A percentile compares a stretch with the other conserved stretches of the same genome.
Conservation (phyloP, 805 yeast species). For the Sugiyamaella qingdaonensis region DNA sequence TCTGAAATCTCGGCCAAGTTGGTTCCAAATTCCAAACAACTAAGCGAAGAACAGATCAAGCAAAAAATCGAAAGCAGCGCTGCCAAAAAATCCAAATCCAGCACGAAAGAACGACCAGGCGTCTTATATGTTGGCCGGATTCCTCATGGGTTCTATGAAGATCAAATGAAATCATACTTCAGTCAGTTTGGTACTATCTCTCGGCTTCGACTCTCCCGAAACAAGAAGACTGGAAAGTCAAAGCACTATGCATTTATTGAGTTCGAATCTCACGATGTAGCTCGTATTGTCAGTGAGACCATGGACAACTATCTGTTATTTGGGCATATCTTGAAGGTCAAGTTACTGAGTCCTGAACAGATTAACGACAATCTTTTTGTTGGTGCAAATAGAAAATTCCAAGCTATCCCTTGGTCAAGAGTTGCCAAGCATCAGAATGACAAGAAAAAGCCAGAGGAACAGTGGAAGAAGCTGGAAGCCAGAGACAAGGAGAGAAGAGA, state of each 20-base stretch:
- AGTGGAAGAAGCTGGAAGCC: conserved; percentile 52
- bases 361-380: conserved; percentile 50
- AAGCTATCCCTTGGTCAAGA: conserved; percentile 55
- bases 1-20: conserved; percentile 3
- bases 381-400: conserved; percentile 53
- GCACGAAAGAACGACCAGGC: conserved; percentile 37
- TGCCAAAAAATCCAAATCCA: conserved; percentile 22
- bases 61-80: conserved; percentile 15
- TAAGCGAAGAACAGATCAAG: conserved; percentile 14
- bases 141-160: conserved; percentile 89
- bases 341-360: conserved; percentile 43
- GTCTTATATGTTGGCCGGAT: conserved; percentile 86
- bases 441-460: conserved; percentile 50
- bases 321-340: conserved; percentile 80
- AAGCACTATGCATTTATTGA: conserved; percentile 92
- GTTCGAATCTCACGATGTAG: conserved; percentile 68
- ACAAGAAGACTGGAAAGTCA: conserved; percentile 83
- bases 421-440: conserved; percentile 52
- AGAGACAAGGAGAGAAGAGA: conserved; percentile 41
- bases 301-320: conserved; percentile 91
- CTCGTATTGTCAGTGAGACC: conserved; percentile 85
- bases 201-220: conserved; percentile 77
- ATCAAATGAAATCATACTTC: conserved; percentile 66
- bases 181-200: conserved; percentile 84
- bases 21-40: conserved; percentile 12